Evolutionary conservation across 768 basidiomycete genomes (phyloP), one percentile per base, ranked within the genome.

Genomic region (Pleurotus tuoliensis): DNA sequence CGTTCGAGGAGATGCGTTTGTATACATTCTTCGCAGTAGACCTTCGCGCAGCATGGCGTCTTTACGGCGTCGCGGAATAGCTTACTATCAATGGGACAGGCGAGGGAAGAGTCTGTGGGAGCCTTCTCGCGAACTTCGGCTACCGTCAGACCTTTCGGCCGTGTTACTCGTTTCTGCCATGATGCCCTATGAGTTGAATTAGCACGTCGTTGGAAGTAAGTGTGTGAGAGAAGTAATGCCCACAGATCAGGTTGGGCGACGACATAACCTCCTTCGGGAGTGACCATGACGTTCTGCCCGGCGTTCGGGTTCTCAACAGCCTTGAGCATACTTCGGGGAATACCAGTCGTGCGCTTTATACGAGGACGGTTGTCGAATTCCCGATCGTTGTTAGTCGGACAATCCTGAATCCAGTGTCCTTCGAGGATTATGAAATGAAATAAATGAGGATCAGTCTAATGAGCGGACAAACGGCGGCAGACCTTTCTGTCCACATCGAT

Each of bases 371-470:
- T 89, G 70, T 96, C 93, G 61, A 88, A 97, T 48, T 95, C 93
- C 50, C 93, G 88, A 67, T 99, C 93, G 63, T 89, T 94, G 69
- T 98, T 98, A 5, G 94, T 97, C 1, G 97, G 97, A 68, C 97
- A 99, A 60, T 97, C 92, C 68, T 99, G 95, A 61, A 99, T 99
- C 97, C 97, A 99, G 67, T 99, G 97, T 40, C 97, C 96, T 98
- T 68, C 16, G 58, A 43, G 34, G 8, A 45, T 58, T 51, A 69
- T 52, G 64, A 44, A 38, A 34, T 8, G 30, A 11, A 34, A 34
- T 34, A 34, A 25, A 38, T 9, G 30, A 43, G 25, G 52, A 38
- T 8, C 20, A 44, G 11, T 18, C 25, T n/a, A 20, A 39, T 47
- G 39, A 43, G 37, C 20, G 16, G 24, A 20, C 11, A 47, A 27